These are phyloP conservation scores for Clitoria ternatea DNA, from an alignment of 306 rosid genomes.

Conservation along the genomic window DNA sequence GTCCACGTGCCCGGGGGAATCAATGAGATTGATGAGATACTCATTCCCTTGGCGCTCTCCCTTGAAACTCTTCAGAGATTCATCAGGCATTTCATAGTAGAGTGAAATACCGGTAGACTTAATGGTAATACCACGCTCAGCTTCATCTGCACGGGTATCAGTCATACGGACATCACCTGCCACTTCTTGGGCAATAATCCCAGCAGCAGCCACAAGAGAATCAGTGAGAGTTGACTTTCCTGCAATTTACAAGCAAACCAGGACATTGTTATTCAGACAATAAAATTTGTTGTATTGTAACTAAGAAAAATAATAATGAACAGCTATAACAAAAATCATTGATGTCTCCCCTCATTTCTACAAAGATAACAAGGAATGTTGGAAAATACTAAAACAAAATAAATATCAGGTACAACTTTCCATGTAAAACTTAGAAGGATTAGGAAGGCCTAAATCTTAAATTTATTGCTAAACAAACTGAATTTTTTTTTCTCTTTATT, in stretches of 20 bases:
- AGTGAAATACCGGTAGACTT: conserved; percentile 95
- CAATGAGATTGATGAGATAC: conserved; percentile 90
- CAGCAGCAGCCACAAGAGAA: conserved; percentile 95
- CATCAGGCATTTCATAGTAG: conserved; percentile 75
- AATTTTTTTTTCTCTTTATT: not conserved
- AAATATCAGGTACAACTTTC: too few relatives aligned
- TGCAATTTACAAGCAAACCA: conserved; percentile 4
- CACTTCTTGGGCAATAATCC: conserved; percentile 85
- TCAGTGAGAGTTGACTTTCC: conserved; percentile 88
- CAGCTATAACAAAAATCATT: not conserved
- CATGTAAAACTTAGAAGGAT: too few relatives aligned
- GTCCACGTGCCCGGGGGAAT: conserved; percentile 90
- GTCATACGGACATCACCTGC: conserved; percentile 98
- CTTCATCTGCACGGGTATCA: conserved; percentile 90
- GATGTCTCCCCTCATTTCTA: too few relatives aligned
- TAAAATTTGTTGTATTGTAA: too few relatives aligned
- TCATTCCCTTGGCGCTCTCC: conserved; percentile 79
- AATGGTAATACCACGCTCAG: conserved; percentile 93
- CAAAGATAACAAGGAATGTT: too few relatives aligned
- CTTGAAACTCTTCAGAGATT: conserved; percentile 46
- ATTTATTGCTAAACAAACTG: not conserved
- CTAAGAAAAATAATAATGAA: too few relatives aligned
- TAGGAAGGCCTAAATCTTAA: not conserved
- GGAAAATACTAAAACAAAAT: too few relatives aligned
- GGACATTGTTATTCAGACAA: not conserved